Base-by-base conservation (phyloP, 768 basidiomycete genomes). In the Suillus occidentalis region DNA sequence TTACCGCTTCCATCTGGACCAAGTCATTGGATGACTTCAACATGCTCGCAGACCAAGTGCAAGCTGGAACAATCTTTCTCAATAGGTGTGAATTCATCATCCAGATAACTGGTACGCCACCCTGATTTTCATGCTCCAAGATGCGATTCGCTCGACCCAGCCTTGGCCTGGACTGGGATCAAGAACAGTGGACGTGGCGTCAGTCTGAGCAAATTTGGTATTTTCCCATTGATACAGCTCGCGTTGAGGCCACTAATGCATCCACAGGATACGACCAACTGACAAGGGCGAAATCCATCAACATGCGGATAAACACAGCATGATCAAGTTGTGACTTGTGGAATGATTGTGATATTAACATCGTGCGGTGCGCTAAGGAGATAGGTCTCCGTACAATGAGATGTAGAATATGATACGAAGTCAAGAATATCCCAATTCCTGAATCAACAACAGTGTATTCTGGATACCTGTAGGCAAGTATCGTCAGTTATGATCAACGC, bases 1-100 rank as follows among this genome's bases (percentile, higher is more conserved):
- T 99, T 25, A 99, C 97, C 2, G 94, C 94, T 5, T 95, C 94
- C 20, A 75, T 99, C 39, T 99, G 97, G 97, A 98, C 97, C 1
- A 85, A 84, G n/a, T 92, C 91, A 0, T 84, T 91, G 66, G 71
- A 76, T 3, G 88, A 85, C 0, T 97, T 98, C 63, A 76, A 74
- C 56, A 69, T 73, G 47, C 79, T 97, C 31, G 86, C 83, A 8
- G 88, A 91, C 59, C 84, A 86, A 67, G 75, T 99, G 39, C 88
- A 96, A 64, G 88, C 91, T 0, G 97, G 97, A 4, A 99, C 96
- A 0, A 95, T 99, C 7, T 99, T 93, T 77, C 75, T 97, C 72
- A 99, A 99, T 77, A 82, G 94, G 85, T 90, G 69, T 12, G 58
- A 3, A 63, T 40, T 36, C 49, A 4, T 37, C 13, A 49, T 58